Percentiles rank a stretch among this genome's conserved stretches.
These are phyloP conservation scores for Geranium rotundifolium DNA, from an alignment of 345 rosid genomes.

Conservation along the genomic window DNA sequence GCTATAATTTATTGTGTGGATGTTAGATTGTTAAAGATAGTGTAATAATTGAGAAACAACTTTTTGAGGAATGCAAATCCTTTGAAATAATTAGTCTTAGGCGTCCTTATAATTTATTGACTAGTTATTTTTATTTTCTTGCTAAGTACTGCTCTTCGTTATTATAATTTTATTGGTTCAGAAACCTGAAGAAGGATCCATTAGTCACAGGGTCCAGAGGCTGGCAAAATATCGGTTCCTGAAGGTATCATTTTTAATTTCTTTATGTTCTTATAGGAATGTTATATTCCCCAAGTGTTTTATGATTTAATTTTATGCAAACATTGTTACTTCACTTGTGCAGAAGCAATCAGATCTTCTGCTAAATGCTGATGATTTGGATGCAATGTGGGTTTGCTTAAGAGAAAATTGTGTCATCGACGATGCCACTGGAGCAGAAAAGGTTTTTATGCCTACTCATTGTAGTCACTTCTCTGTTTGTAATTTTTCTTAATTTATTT, in stretches of 20 bases:
- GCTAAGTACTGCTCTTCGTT: slow-evolving; percentile 1
- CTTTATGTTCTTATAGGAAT: not conserved
- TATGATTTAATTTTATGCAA: not conserved
- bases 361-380: slow-evolving; percentile 90
- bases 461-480: not conserved
- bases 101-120: not conserved
- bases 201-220: slow-evolving; percentile 84
- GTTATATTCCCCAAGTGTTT: slow-evolving; percentile 1
- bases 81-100: not conserved
- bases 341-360: slow-evolving; percentile 98
- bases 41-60: not conserved
- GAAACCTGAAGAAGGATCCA: slow-evolving; percentile 99
- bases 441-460: slow-evolving; percentile 31
- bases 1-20: slow-evolving; percentile 4
- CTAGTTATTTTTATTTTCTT: not conserved
- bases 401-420: slow-evolving; percentile 98
- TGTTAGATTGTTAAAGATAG: slow-evolving; percentile 1
- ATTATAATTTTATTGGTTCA: slow-evolving; percentile 24
- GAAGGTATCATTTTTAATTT: slow-evolving; percentile 34
- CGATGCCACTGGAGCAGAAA: slow-evolving; percentile 99
- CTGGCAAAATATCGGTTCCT: slow-evolving; percentile 90
- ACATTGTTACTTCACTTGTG: slow-evolving; percentile 17
- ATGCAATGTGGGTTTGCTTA: slow-evolving; percentile 99
- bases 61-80: not conserved
- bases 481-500: not conserved